Base-by-base conservation (phyloP, 2,329 filamentous ascomycete species). In the Zymoseptoria tritici region DNA sequence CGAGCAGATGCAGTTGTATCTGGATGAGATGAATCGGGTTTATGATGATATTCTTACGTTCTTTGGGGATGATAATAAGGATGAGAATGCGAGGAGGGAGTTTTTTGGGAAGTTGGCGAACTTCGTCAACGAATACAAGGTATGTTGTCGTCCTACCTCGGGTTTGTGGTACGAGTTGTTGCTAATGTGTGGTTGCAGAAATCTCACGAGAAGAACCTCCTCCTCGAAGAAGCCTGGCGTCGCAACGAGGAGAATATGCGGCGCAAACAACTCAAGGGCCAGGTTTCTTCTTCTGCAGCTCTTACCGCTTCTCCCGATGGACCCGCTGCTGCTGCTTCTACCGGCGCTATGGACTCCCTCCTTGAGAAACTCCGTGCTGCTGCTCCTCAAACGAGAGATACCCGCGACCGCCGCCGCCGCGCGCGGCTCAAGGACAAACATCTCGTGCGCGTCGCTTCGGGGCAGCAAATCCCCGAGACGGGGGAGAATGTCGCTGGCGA, bases 21-120 rank as follows among this genome's bases (percentile, higher is more conserved):
- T 97, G 53, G 92, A 96, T 66, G 91, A 97, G 73, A 97, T 96
- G 90, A 81, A 85, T 67, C 86, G 89, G 71, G 89, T 88, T 0
- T 97, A 93, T 78, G 89, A 96, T 71, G 91, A 97, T 72, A 97
- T 97, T 67, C 91, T 97, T 87, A 83, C 87, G 5, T 96, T 96
- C 76, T 97, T 97, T 72, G 94, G 94, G 65, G 94, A 99, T 78
- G 94, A 99, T 71, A 86, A 89, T 49, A 81, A 83, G 11, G 94
- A 99, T 73, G 94, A 97, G 57, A 95, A 91, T 70, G 89, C 92
- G n/a, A 83, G 92, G 59, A 84, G 94, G 63, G 92, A 97, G 68
- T 99, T 99, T 82, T 99, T 99, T 73, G 80, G 87, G 64, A 97
- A 97, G 79, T 82, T 99, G 68, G 91, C 93, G 20, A 81, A 85